These are phyloP conservation scores for Zelonia costaricensis DNA, from an alignment of 208 protist genomes.

Conservation along the genomic window DNA sequence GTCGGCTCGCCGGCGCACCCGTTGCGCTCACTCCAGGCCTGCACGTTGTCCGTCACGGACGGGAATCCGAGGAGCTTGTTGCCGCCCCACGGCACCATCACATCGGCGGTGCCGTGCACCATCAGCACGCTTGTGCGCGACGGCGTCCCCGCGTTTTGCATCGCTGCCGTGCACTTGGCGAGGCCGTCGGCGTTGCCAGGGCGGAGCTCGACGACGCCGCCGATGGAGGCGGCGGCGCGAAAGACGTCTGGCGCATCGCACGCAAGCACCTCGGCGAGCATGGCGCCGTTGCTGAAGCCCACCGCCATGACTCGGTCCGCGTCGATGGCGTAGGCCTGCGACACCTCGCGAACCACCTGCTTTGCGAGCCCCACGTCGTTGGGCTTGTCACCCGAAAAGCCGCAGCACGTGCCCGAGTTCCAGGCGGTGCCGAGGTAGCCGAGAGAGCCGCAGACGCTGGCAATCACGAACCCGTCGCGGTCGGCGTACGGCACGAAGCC, in stretches of 20 bases:
- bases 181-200: conserved; percentile 61
- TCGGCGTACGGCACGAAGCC: conserved; percentile 57
- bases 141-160: conserved; percentile 14
- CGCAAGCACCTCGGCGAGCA: conserved; percentile 69
- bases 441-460: conserved; percentile 56
- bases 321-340: conserved; percentile 39
- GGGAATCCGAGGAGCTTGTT: conserved; percentile 61
- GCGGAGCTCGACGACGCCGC: conserved; percentile 58
- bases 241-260: conserved; percentile 46
- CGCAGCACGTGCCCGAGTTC: conserved; percentile 78
- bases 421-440: conserved; percentile 63
- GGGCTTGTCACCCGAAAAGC: conserved; percentile 45
- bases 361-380: conserved; percentile 57
- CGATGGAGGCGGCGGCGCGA: conserved; percentile 53
- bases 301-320: conserved; percentile 46
- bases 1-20: conserved; percentile 21
- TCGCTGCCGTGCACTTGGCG: conserved; percentile 29
- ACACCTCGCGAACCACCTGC: conserved; percentile 32
- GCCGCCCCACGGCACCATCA: conserved; percentile 63
- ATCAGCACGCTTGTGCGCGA: conserved; percentile 57
- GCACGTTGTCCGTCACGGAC: conserved; percentile 37
- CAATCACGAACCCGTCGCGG: conserved; percentile 51
- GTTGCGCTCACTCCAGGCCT: conserved; percentile 42
- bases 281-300: conserved; percentile 86
- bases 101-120: conserved; percentile 67